A percentile compares a stretch with the other conserved stretches of the same genome.
Evolutionary conservation across 805 yeast species (phyloP).

Genomic region (Isabelozyma rhagii): DNA sequence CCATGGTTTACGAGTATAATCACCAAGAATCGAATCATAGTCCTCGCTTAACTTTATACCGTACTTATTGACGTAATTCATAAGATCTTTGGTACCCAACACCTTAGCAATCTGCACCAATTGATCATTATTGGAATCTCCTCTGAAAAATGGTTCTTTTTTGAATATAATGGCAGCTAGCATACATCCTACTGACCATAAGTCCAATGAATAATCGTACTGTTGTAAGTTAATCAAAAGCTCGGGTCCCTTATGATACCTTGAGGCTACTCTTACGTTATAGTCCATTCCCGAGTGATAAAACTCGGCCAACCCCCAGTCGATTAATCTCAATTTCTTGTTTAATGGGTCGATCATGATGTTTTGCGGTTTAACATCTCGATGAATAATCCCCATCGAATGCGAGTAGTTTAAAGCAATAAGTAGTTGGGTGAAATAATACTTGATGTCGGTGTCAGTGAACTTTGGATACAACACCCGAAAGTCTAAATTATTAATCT

Average conservation of each 20-base stretch:
- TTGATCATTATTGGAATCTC: slow-evolving; percentile 88
- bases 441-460: slow-evolving; percentile 71
- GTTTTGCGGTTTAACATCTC: slow-evolving; percentile 95
- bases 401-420: slow-evolving; percentile 87
- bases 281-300: slow-evolving; percentile 87
- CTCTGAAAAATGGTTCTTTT: slow-evolving; percentile 90
- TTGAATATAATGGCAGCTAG: slow-evolving; percentile 86
- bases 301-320: slow-evolving; percentile 96
- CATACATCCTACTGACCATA: slow-evolving; percentile 95
- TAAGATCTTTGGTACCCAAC: slow-evolving; percentile 79
- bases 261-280: slow-evolving; percentile 89
- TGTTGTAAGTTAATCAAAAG: slow-evolving; percentile 78
- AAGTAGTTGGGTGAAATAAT: slow-evolving; percentile 75
- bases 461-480: slow-evolving; percentile 77
- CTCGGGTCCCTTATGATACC: slow-evolving; percentile 94
- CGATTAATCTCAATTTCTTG: slow-evolving; percentile 73
- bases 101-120: slow-evolving; percentile 85
- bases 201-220: slow-evolving; percentile 87
- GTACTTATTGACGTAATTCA: slow-evolving; percentile 67
- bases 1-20: slow-evolving; percentile 86
- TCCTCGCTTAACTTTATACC: slow-evolving; percentile 68
- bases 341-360: slow-evolving; percentile 87
- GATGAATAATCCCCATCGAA: slow-evolving; percentile 92
- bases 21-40: slow-evolving; percentile 67
- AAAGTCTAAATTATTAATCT: slow-evolving; percentile 79